phyloP scores from a whole-genome alignment of 2,329 filamentous ascomycete species.

The Penicillium nordicum region DNA sequence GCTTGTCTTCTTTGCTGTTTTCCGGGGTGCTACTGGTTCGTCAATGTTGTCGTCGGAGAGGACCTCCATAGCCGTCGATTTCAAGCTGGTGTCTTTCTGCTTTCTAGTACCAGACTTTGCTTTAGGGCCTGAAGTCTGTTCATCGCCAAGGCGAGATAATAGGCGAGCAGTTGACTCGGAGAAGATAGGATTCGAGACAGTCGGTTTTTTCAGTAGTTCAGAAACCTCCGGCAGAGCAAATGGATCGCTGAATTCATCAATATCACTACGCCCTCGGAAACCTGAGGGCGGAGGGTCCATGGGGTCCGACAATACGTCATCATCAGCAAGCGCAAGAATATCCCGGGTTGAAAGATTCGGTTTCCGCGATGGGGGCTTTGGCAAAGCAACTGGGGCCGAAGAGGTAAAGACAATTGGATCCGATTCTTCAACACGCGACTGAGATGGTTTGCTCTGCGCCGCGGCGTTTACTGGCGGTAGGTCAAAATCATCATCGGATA shows the following conservation, averaged over 20 bases:
- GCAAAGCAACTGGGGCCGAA: slow-evolving; percentile 31
- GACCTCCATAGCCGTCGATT: slow-evolving; percentile 8
- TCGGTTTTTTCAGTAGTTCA: slow-evolving; percentile 23
- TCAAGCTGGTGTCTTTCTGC: slow-evolving; percentile 6
- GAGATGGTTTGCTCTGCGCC: background rate
- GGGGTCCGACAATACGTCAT: slow-evolving; percentile 24
- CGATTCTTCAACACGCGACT: slow-evolving; percentile 26
- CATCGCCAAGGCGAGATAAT: slow-evolving; percentile 31
- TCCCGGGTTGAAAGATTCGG: slow-evolving; percentile 4
- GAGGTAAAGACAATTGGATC: slow-evolving; percentile 47
- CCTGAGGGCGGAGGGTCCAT: slow-evolving; percentile 1
- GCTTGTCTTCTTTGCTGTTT: slow-evolving; percentile 42
- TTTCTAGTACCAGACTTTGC: slow-evolving; percentile 5
- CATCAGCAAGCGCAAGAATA: slow-evolving; percentile 38
- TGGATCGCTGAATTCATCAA: slow-evolving; percentile 37
- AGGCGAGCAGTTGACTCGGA: slow-evolving; percentile 43
- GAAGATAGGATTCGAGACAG: slow-evolving; percentile 23
- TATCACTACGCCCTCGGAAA: slow-evolving; percentile 17
- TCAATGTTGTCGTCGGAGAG: slow-evolving; percentile 41
- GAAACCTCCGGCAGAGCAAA: slow-evolving; percentile 25
- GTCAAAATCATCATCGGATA: slow-evolving; percentile 31
- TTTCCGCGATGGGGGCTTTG: background rate
- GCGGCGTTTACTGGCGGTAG: slow-evolving; percentile 14
- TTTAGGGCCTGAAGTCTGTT: background rate
- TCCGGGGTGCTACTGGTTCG: slow-evolving; percentile 43